Conservation (phyloP, 2,329 filamentous ascomycete species). For the Elsinoe ampelina region DNA sequence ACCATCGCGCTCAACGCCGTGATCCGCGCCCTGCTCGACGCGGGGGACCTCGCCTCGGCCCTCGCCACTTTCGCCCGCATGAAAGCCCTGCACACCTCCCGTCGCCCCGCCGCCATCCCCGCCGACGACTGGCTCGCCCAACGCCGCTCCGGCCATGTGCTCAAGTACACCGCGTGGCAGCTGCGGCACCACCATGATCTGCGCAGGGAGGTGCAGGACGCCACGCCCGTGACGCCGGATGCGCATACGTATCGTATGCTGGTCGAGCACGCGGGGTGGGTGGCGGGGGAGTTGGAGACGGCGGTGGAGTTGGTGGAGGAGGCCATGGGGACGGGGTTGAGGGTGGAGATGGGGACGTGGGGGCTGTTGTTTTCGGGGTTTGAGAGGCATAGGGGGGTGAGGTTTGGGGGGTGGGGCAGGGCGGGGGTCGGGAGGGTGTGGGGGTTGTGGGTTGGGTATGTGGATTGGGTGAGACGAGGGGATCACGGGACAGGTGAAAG, state of each 20-base stretch:
- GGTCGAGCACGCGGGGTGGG: constrained; percentile 61
- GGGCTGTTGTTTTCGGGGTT: not conserved
- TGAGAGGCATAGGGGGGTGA: not conserved
- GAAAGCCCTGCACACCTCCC: constrained; percentile 51
- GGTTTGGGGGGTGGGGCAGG: not conserved
- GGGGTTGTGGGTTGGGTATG: not conserved
- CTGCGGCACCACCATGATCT: constrained; percentile 34
- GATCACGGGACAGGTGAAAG: no score
- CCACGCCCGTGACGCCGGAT: constrained; percentile 61
- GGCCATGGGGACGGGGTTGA: constrained; percentile 49
- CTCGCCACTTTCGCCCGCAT: constrained; percentile 76
- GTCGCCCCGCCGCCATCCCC: constrained; percentile 19
- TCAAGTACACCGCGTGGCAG: constrained; percentile 37
- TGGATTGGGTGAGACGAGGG: not conserved
- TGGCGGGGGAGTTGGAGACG: constrained; percentile 60
- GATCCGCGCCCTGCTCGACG: constrained; percentile 65
- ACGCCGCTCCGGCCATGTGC: constrained; percentile 37
- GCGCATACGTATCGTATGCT: constrained; percentile 71
- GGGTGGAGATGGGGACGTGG: not conserved
- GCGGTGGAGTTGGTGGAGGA: constrained; percentile 67
- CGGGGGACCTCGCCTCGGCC: constrained; percentile 66
- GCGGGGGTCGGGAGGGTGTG: not conserved
- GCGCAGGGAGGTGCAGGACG: constrained; percentile 50
- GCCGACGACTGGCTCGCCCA: constrained; percentile 34
- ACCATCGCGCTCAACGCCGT: constrained; percentile 79